phyloP scores from a whole-genome alignment of 352 stramenopile genomes.

The Phytophthora constricta region DNA sequence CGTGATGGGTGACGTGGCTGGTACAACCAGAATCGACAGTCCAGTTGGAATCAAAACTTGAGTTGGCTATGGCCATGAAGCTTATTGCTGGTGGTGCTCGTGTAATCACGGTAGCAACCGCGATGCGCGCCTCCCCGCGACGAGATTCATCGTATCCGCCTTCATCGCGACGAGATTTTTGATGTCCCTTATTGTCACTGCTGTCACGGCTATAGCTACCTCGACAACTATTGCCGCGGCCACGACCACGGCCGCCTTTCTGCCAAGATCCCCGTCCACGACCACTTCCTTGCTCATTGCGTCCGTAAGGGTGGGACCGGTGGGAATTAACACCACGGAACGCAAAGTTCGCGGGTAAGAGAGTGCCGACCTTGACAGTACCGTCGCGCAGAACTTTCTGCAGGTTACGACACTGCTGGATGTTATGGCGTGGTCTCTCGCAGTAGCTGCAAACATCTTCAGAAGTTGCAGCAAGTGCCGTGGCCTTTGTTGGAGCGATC shows the following conservation, averaged over 20 bases:
- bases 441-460: constrained; percentile 3
- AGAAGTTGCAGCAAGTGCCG: not conserved
- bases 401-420: constrained; percentile 18
- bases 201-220: too few species aligned
- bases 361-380: constrained; percentile 16
- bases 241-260: not conserved
- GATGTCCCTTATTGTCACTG: not conserved
- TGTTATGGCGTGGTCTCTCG: constrained; percentile 4
- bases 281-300: not conserved
- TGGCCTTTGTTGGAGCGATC: not conserved
- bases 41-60: not conserved
- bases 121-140: constrained; percentile 4
- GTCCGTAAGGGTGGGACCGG: too few species aligned
- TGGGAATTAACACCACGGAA: not conserved
- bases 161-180: not conserved
- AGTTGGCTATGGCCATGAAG: not conserved
- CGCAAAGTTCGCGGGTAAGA: constrained; percentile 16
- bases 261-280: not conserved
- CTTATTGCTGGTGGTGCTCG: not conserved
- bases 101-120: not conserved
- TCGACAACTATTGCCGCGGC: not conserved
- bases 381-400: constrained; percentile 14
- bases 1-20: not conserved
- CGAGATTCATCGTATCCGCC: not conserved
- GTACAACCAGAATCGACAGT: constrained; percentile 22